A percentile compares a stretch with the other conserved stretches of the same genome.
Conservation (phyloP, 768 basidiomycete species). For the Chalciporus sphaerocephalus region DNA sequence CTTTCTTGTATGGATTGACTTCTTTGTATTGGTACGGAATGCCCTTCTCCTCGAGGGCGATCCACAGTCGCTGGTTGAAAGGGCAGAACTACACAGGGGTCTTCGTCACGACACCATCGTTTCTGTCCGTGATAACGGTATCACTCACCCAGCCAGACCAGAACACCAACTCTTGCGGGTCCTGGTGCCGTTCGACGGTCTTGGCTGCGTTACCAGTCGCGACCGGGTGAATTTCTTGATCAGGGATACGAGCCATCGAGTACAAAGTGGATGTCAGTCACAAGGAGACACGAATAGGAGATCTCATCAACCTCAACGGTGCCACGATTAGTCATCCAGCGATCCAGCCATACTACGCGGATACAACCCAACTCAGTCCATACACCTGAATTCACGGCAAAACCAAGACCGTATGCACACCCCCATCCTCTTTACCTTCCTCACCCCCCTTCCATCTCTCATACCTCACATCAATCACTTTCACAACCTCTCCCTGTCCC, state of each 20-base stretch:
- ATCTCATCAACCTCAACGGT: no score
- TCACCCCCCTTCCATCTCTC: slow-evolving; percentile 28
- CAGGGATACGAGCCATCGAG: slow-evolving; percentile 38
- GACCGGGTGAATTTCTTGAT: slow-evolving; percentile 51
- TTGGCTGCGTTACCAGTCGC: slow-evolving; percentile 54
- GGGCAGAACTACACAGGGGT: slow-evolving; percentile 53
- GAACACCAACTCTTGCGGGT: slow-evolving; percentile 52
- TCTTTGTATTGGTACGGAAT: slow-evolving; percentile 67
- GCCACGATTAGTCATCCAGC: no score
- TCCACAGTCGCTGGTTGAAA: slow-evolving; percentile 60
- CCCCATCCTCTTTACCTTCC: slow-evolving; percentile 7
- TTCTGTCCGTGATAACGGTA: neutral
- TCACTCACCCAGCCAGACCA: slow-evolving; percentile 54
- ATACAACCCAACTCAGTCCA: no score
- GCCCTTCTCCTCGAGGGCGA: slow-evolving; percentile 59
- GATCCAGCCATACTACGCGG: no score
- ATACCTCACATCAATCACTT: slow-evolving; percentile 50
- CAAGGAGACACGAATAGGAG: no score
- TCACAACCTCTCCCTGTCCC: slow-evolving; percentile 44
- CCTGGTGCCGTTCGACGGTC: slow-evolving; percentile 50
- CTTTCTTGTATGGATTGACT: slow-evolving; percentile 69
- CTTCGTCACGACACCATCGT: neutral
- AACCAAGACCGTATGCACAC: slow-evolving; percentile 12
- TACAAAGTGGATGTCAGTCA: no score
- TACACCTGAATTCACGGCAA: slow-evolving; percentile 7